Percentiles rank a stretch among this genome's conserved stretches.
These are phyloP conservation scores for Penicillium aurantiogriseum DNA, from an alignment of 2,329 filamentous ascomycete species.

Conservation along the genomic window DNA sequence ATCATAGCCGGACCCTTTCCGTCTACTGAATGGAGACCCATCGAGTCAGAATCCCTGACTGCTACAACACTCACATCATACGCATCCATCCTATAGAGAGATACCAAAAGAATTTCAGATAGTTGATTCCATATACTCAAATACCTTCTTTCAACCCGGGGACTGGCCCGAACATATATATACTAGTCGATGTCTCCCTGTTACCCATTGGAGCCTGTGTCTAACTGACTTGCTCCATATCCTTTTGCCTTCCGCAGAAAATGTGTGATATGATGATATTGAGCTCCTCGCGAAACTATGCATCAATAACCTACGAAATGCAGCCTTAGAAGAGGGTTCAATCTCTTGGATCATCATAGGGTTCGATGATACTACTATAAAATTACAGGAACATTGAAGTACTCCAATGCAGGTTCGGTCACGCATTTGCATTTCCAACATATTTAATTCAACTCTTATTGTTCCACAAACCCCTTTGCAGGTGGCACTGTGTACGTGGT, in stretches of 20 bases:
- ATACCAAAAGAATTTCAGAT: background rate
- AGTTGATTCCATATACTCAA: background rate
- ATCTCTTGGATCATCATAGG: background rate
- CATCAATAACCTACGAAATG: background rate
- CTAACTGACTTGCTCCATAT: background rate
- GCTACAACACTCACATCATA: background rate
- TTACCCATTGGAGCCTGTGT: background rate
- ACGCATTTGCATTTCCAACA: background rate
- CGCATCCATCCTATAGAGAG: background rate
- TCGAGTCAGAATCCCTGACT: background rate
- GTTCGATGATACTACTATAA: background rate
- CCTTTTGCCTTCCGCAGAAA: background rate
- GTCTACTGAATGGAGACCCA: background rate
- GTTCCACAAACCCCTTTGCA: background rate
- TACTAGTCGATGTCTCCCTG: background rate
- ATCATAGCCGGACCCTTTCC: background rate
- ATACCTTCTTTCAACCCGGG: background rate
- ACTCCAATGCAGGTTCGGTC: background rate
- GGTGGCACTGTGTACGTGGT: background rate
- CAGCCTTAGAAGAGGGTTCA: background rate
- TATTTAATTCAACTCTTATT: too few species aligned
- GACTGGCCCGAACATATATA: background rate
- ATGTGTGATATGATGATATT: background rate
- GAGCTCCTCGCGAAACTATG: background rate
- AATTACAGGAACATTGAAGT: background rate